A percentile compares a stretch with the other conserved stretches of the same genome.
phyloP scores from a whole-genome alignment of 176 grass and related monocot species.

The Typha latifolia region DNA sequence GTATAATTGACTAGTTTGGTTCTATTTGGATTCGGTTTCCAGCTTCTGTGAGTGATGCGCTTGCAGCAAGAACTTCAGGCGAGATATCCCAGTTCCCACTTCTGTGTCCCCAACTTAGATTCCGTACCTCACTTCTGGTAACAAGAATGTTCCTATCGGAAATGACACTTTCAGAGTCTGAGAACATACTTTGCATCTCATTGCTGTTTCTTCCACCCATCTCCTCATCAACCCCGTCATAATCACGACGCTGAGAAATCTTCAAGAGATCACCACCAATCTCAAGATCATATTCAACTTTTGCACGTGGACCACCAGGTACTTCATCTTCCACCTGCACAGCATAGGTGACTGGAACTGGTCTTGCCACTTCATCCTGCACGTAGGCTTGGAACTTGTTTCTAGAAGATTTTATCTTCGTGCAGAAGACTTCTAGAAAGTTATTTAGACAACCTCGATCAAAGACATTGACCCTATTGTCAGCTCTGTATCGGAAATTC shows the following conservation, averaged over 20 bases:
- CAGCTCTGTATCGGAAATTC: conserved; percentile 50
- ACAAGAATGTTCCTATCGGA: conserved; percentile 30
- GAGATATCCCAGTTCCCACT: conserved; percentile 62
- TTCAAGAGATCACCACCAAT: conserved; percentile 75
- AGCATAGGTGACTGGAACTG: conserved; percentile 1
- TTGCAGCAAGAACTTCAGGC: conserved; percentile 36
- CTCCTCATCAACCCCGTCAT: conserved; percentile 52
- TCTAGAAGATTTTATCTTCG: conserved; percentile 52
- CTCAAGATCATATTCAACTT: conserved; percentile 93
- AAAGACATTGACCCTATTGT: conserved; percentile 29
- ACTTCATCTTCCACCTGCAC: conserved; percentile 47
- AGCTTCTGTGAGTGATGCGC: conserved; percentile 11
- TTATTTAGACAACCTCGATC: conserved; percentile 39
- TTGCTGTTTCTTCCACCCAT: conserved; percentile 21
- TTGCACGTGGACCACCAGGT: conserved; percentile 50
- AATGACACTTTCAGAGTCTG: conserved; percentile 18
- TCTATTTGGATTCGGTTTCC: conserved; percentile 21
- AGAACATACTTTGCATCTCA: conserved; percentile 33
- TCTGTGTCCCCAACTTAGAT: conserved; percentile 43
- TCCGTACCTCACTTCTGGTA: conserved; percentile 26
- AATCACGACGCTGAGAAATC: conserved; percentile 71
- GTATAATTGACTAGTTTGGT: conserved; percentile 15
- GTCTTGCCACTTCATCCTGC: conserved; percentile 35
- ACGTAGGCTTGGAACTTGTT: conserved; percentile 45
- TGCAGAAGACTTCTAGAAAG: conserved; percentile 43